Evolutionary conservation across 1,284 basidiomycete species (phyloP), one percentile per base, ranked within the genome.

Genomic region (Volvariella volvacea): DNA sequence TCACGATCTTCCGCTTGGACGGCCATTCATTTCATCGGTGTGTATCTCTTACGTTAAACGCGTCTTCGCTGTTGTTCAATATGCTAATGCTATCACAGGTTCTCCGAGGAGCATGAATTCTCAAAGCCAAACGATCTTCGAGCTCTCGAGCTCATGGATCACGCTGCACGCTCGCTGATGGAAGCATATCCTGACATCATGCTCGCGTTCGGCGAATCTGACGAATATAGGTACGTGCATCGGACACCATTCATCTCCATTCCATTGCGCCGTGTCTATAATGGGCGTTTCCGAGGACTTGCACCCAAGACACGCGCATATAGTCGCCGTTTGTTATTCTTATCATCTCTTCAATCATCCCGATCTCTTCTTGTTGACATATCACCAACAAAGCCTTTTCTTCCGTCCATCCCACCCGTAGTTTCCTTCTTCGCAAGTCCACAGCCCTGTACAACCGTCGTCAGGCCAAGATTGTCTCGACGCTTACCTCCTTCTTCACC

Each of bases 11-110:
- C 43, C 81, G 95, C 2, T 67, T 99, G 37, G 95, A 99, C 58
- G 95, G 95, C 0, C 91, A 92, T 55, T 85, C 88, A 0, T 99
- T 99, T 61, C 94, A 98, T 68, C 83, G 87, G 89, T 94, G 50
- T 50, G 76, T 46, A 22, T 22, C 30, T 45, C 38, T 21, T 34
- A 17, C 17, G 28, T 14, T 28, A 39, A 37, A 3, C 2, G 3
- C 4, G 14, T 12, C 14, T 46, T n/a, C 28, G 14, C 16, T 37
- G 22, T 21, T 16, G 28, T 12, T 40, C 43, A 42, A 44, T 42
- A 32, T 7, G 15, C 21, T 46, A 14, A 40, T 36, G 52, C 45
- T 41, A n/a, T n/a, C n/a, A n/a, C 38, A 34, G 92, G 44, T 92
- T 99, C 61, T 91, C 92, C 0, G 83, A 88, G 15, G 71, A 73